Evolutionary conservation across 441 rosid species (phyloP), one percentile per base, ranked within the genome.

Genomic region (Croton setiger): DNA sequence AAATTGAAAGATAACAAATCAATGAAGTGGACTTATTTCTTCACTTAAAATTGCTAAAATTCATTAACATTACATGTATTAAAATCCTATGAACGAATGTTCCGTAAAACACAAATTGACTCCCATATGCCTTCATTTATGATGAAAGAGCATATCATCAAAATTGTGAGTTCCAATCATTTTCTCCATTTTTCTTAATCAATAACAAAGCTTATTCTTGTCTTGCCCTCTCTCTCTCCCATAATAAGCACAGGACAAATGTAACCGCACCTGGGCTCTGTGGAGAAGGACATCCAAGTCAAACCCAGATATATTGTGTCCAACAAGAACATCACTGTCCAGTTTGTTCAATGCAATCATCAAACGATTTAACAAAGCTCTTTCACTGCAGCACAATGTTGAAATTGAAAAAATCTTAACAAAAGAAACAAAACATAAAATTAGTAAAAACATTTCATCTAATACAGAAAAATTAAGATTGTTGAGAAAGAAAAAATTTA

Each of bases 301-400:
- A 88, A 90, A 95, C 64, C 99, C 95, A 80, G 98, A 95, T 84
- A 92, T 81, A 75, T 95, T 95, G 81, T 95, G 99, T 41, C 99
- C 99, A 66, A 92, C 89, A 68, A 95, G 92, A 86, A 95, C 84
- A 84, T 95, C 99, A 48, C 89, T 90, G 72, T 95, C 99, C 86
- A 95, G 71, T 75, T 89, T 86, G 86, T 86, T 75, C 71, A 95
- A 83, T 74, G 88, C 94, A 74, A 81, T 79, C 97, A 95, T 89
- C 81, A 92, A 75, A 65, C 98, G 86, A 77, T 85, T 92, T 78
- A 95, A 70, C 75, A 95, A 80, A 76, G 98, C 97, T 83, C 97
- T 88, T 80, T 95, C 98, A 77, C 98, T 91, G 88, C 83, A 83
- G 77, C 67, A 80, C 41, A 68, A 70, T 66, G 44, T 68, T 48